Evolutionary conservation across 257 asterid species (phyloP), one percentile per base, ranked within the genome.

Genomic region (Cordia subcordata): DNA sequence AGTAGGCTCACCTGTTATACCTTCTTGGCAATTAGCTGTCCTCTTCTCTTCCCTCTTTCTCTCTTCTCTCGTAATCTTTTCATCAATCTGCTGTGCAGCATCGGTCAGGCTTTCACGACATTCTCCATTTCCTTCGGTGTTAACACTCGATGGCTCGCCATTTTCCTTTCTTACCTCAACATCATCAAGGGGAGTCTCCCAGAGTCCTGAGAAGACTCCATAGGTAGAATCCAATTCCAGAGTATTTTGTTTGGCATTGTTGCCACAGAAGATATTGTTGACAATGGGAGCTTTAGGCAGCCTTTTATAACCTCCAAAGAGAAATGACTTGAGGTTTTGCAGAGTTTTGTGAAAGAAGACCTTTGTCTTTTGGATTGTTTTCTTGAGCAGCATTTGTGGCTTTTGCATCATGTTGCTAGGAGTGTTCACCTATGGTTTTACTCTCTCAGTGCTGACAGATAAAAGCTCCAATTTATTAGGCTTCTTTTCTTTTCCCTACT

Each of bases 301-400:
- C 67, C 80, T 86, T 60, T 60, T 67, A 58, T 68, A 68, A 44
- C 84, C 73, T 58, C 22, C 68, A 61, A 74, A 68, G 55, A 81
- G 57, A 60, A 72, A 65, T 18, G 75, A 68, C 52, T 73, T 82
- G 75, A 84, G 82, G 49, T 73, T 81, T 45, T 56, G 75, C 64
- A 76, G 38, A 13, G 86, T 65, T 47, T 60, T 77, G 57, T 59
- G 66, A 23, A 83, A 49, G 79, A 81, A 66, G 51, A 66, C 74
- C 56, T 76, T 83, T 50, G 96, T 79, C 68, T 60, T 83, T 66
- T 74, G 19, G 16, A 83, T 61, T 58, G 91, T 75, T 74, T 72
- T 72, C 68, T 72, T 76, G 47, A 84, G 70, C 58, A 84, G 72
- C 78, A 73, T 72, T 69, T 80, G 74, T 22, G 83, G 77, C 62